Conservation (phyloP, 2,329 filamentous ascomycete genomes). For the Ceratocystis alfenasii region DNA sequence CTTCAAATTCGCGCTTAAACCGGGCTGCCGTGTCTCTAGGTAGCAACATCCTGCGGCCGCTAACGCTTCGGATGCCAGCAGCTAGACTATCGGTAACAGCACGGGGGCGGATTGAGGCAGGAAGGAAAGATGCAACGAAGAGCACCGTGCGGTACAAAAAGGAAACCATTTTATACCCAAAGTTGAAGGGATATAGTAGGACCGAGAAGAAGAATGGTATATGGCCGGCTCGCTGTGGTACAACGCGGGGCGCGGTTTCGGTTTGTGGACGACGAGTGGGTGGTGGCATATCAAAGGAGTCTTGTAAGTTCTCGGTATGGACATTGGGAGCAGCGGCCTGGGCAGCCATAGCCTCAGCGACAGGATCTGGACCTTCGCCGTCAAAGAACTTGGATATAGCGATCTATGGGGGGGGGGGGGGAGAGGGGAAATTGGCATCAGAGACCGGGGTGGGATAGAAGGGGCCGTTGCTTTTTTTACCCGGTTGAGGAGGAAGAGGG, state of each 20-base stretch:
- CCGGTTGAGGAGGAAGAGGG: too few relatives aligned
- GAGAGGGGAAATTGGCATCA: too few relatives aligned
- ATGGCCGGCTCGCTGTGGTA: conserved; percentile 65
- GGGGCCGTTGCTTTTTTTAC: too few relatives aligned
- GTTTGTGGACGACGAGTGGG: conserved; percentile 30
- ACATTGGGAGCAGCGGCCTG: conserved; percentile 50
- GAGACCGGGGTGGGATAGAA: too few relatives aligned
- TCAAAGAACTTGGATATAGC: conserved; percentile 97
- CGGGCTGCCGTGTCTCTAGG: conserved; percentile 79
- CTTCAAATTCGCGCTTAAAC: conserved; percentile 87
- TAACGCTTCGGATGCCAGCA: conserved; percentile 46
- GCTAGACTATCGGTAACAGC: conserved; percentile 43
- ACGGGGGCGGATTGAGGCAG: conserved; percentile 48
- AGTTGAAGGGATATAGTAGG: conserved; percentile 50
- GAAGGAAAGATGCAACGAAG: conserved; percentile 70
- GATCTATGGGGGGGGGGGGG: conserved; percentile 47
- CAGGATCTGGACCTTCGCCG: conserved; percentile 72
- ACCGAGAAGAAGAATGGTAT: conserved; percentile 61
- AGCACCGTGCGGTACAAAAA: conserved; percentile 60
- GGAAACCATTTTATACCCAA: conserved; percentile 61
- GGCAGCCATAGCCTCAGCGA: conserved; percentile 61
- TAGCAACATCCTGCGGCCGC: conserved; percentile 61
- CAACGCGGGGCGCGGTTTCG: conserved; percentile 70
- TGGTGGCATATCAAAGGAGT: conserved; percentile 36
- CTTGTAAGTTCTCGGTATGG: conserved; percentile 63